Conservation (phyloP, 1,139 yeast genomes). For the Magnusiomyces paraingens region DNA sequence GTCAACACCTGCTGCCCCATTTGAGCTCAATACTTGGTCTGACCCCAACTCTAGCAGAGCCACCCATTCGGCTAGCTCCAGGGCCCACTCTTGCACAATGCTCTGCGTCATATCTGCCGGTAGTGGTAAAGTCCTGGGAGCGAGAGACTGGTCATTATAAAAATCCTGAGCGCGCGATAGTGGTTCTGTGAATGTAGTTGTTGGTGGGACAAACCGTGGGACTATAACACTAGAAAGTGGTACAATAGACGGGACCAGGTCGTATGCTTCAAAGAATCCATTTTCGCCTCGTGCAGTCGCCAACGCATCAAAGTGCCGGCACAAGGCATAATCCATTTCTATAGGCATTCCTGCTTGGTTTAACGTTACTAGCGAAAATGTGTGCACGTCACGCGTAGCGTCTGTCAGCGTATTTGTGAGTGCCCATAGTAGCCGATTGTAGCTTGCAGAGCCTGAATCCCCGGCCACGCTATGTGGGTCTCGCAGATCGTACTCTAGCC, state of each 20-base stretch:
- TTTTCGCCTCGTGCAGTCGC: not conserved
- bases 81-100: slow-evolving; percentile 29
- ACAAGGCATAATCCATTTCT: slow-evolving; percentile 1
- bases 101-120: slow-evolving; percentile 13
- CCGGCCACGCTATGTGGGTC: slow-evolving; percentile 5
- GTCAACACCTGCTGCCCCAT: slow-evolving; percentile 21
- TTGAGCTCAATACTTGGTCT: slow-evolving; percentile 12
- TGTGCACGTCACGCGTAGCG: not conserved
- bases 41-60: slow-evolving; percentile 26
- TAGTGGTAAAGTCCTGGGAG: not conserved
- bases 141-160: too few relatives aligned
- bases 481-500: slow-evolving; percentile 20
- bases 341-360: not conserved
- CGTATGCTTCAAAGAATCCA: slow-evolving; percentile 1
- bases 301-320: not conserved
- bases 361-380: not conserved
- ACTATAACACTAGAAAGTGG: not conserved
- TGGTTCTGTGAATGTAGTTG: not conserved
- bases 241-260: not conserved
- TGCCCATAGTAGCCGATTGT: slow-evolving; percentile 38
- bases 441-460: slow-evolving; percentile 22
- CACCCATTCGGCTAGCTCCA: slow-evolving; percentile 29
- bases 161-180: not conserved
- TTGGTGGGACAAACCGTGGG: not conserved
- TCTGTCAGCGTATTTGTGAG: slow-evolving; percentile 17